Base-by-base conservation (phyloP, 495 filamentous ascomycete genomes). In the Lepraria neglecta region DNA sequence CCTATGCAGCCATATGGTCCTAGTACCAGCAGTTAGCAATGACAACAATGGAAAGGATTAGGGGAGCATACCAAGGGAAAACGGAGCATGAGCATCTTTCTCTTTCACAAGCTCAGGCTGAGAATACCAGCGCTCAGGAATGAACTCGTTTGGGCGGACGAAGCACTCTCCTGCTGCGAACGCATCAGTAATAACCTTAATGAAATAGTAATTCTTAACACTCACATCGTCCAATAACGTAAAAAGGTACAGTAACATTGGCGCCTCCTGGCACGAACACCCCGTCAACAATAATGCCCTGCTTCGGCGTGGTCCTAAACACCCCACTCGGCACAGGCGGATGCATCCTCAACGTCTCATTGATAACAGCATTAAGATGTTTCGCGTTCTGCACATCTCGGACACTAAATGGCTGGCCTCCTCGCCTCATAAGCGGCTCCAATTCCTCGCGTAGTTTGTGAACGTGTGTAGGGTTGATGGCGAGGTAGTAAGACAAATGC, bases 321-420 rank as follows among this genome's bases (percentile, higher is more conserved):
- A 75, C 65, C 6, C 62, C 62, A 11, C 66, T 70, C 0, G 73
- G 71, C 0, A 73, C 69, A 0, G 78, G 71, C 3, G 74, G 75
- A 64, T 79, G 72, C 31, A 84, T 67, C 3, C 80, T 68, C 44
- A 83, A 62, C 0, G 76, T 69, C 66, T 84, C 80, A 51, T 78
- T 76, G 66, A 83, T 82, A 40, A 78, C 68, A 14, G 70, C 72
- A 48, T 79, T 77, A 12, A 84, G 66, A 51, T 75, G 69, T 5
- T 63, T 58, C 10, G 69, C 56, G 38, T 62, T 50, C 28, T 72
- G 65, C 14, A 69, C 52, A 14, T 64, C 65, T 0, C 58, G 47
- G 30, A 74, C 65, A 31, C 27, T 12, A 4, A 61, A 61, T 12
- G 61, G 59, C 1, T 59, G 45, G 57, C 67, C 35, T 10, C 35